Evolutionary conservation across 2,329 filamentous ascomycete genomes (phyloP), one percentile per base, ranked within the genome.

Genomic region (Colletotrichum sp.): DNA sequence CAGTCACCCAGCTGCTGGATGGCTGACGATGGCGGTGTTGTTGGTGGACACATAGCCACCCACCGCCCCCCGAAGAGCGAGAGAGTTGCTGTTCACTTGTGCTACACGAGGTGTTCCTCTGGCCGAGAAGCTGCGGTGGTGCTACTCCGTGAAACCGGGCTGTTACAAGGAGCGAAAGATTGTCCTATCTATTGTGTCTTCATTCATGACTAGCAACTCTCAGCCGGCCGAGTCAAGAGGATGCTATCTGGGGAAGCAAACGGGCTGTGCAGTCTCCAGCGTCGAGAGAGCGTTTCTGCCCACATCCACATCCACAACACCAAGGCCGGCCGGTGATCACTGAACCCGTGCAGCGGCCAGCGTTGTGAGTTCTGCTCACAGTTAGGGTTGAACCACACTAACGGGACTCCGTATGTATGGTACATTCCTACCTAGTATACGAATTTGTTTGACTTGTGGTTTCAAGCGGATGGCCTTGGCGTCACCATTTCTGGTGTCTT

Each of bases 381-480:
- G 30, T 63, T 34, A 63, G 66, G 66, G 66, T 65, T 65, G 67
- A 52, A 71, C 67, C 55, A 30, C 55, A 62, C 60, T 57, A 55
- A 60, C 57, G 70, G 69, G 34, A 36, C 44, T 52, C n/a, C 44
- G 44, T 52, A 52, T 24, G 44, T n/a, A 39, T 39, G 36, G 36
- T 39, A 39, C 36, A 39, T 39, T 1, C 7, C 36, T 39, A 39
- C 36, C 15, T 39, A 39, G 36, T 39, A 52, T 52, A 52, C 44
- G 57, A 28, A 62, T 26, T 65, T 69, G 70, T 69, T 72, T 64
- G 64, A 73, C 69, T 49, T 36, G 63, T 49, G 73, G 73, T 75
- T 75, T 75, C 69, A 64, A 64, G 28, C 12, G 13, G 13, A 28
- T 49, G 52, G 60, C 55, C 69, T 72, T 68, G 69, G 73, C 69